These are phyloP conservation scores for Prunus davidiana DNA, from an alignment of 306 rosid species.

Conservation along the genomic window DNA sequence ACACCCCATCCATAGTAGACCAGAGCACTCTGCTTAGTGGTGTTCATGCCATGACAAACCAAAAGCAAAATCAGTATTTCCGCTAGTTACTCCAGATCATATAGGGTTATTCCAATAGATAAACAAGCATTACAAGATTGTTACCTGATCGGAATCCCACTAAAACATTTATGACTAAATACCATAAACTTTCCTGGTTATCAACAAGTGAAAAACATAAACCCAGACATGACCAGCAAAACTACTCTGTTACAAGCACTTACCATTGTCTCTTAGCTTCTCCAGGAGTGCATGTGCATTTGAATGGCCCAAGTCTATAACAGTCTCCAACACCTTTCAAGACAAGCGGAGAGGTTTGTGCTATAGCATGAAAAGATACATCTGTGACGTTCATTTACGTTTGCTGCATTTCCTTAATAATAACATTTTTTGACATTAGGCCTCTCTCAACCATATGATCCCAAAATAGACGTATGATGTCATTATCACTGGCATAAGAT, in stretches of 20 bases:
- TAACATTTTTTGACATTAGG: conserved; percentile 59
- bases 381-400: conserved; percentile 7
- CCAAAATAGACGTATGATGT: conserved; percentile 59
- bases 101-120: neutral
- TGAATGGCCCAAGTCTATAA: neutral
- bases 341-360: neutral
- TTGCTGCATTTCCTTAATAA: conserved; percentile 45
- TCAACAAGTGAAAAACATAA: neutral
- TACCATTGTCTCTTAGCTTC: neutral
- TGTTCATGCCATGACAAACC: neutral
- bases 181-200: neutral
- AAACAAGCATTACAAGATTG: neutral
- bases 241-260: neutral
- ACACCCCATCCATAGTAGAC: neutral
- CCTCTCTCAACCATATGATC: conserved; percentile 60
- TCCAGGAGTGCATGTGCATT: neutral
- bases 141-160: neutral
- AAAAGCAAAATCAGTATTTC: neutral
- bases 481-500: conserved; percentile 38
- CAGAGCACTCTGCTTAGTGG: neutral
- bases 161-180: neutral
- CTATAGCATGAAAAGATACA: neutral
- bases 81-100: neutral
- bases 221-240: neutral
- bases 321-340: neutral